These are phyloP conservation scores for Zoysia japonica DNA, from an alignment of 176 grass and related monocot genomes.

Conservation along the genomic window DNA sequence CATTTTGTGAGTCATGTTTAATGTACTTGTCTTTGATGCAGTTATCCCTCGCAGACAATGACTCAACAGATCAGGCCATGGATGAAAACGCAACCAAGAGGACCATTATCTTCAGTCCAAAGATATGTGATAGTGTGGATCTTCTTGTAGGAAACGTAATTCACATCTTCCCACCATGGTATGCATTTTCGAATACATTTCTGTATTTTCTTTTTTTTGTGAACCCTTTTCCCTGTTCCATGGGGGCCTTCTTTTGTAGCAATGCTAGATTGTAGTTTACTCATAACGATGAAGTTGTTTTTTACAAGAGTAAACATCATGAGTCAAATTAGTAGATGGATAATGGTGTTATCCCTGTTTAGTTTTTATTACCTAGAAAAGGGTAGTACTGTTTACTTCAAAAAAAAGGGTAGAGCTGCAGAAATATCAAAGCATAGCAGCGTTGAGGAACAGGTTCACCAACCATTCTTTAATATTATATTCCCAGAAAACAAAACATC, in stretches of 20 bases:
- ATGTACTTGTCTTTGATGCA: slow-evolving; percentile 40
- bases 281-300: neutral
- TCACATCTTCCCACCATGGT: slow-evolving; percentile 85
- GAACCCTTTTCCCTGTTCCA: neutral
- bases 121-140: slow-evolving; percentile 72
- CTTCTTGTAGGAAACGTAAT: slow-evolving; percentile 69
- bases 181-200: slow-evolving; percentile 27
- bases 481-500: neutral
- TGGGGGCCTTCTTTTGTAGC: neutral
- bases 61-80: slow-evolving; percentile 31
- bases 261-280: neutral
- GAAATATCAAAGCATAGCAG: neutral
- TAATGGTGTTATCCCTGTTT: neutral
- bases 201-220: slow-evolving; percentile 33
- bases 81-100: slow-evolving; percentile 39
- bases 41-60: slow-evolving; percentile 30
- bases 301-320: neutral
- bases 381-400: too few species aligned
- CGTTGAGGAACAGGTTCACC: neutral
- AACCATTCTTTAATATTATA: neutral
- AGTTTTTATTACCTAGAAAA: too few species aligned
- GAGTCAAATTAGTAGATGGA: neutral
- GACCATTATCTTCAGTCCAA: slow-evolving; percentile 81
- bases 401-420: neutral
- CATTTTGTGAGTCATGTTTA: slow-evolving; percentile 17